These are phyloP conservation scores for Tetrapisispora fleetii DNA, from an alignment of 805 yeast species.

Conservation along the genomic window DNA sequence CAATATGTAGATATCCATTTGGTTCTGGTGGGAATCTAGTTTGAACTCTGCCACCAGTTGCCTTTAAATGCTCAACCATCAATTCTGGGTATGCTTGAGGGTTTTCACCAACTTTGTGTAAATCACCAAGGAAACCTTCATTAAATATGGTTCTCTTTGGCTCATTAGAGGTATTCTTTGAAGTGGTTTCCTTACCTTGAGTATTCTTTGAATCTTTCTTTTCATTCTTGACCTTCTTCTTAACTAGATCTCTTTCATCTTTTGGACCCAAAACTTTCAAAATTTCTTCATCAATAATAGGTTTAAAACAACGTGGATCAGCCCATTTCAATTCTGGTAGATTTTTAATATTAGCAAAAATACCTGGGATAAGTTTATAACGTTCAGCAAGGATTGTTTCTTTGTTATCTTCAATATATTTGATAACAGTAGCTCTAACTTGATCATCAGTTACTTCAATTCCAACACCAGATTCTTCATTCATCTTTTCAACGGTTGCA, in stretches of 20 bases:
- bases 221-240: constrained; percentile 54
- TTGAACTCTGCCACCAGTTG: constrained; percentile 72
- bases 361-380: constrained; percentile 66
- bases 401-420: constrained; percentile 50
- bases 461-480: constrained; percentile 74
- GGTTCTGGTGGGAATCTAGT: constrained; percentile 99
- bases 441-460: constrained; percentile 57
- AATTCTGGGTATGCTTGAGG: constrained; percentile 83
- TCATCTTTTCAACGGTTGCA: constrained; percentile 42
- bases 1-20: constrained; percentile 96
- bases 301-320: constrained; percentile 75
- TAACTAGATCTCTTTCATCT: constrained; percentile 83
- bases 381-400: constrained; percentile 59
- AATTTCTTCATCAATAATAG: constrained; percentile 72
- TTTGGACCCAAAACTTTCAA: constrained; percentile 77
- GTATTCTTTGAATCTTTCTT: constrained; percentile 30
- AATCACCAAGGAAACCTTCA: constrained; percentile 91
- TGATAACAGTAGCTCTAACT: constrained; percentile 45
- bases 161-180: constrained; percentile 7
- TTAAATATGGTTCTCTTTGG: constrained; percentile 68
- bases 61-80: constrained; percentile 67
- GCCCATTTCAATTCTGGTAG: constrained; percentile 85
- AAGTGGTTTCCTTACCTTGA: constrained; percentile 6
- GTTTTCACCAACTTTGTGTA: constrained; percentile 92
- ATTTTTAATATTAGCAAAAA: constrained; percentile 68